A percentile compares a stretch with the other conserved stretches of the same genome.
Evolutionary conservation across 306 rosid genomes (phyloP).

Genomic region (Cyclanthera cordifolia): DNA sequence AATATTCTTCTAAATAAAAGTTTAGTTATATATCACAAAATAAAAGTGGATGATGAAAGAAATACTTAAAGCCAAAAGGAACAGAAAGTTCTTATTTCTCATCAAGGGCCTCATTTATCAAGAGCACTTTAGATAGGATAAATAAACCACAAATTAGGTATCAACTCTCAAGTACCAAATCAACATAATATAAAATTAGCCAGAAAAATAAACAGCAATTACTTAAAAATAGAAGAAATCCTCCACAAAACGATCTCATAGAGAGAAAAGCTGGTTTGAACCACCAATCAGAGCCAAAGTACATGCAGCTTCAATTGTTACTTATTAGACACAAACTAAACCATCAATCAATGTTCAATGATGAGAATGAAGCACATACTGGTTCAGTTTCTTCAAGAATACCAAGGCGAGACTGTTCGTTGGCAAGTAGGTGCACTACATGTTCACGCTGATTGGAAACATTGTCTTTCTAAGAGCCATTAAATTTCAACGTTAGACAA

Average conservation of each 20-base stretch:
- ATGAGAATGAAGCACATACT: slow-evolving; percentile 33
- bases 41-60: not conserved
- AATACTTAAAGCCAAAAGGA: not conserved
- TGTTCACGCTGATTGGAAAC: slow-evolving; percentile 87
- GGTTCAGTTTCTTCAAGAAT: slow-evolving; percentile 60
- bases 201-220: not conserved
- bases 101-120: not conserved
- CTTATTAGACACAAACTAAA: not conserved
- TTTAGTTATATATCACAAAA: not conserved
- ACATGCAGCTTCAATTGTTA: not conserved
- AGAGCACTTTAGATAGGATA: not conserved
- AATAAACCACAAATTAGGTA: not conserved
- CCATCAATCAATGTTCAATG: not conserved
- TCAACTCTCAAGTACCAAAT: slow-evolving; percentile 3
- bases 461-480: slow-evolving; percentile 65
- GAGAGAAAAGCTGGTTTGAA: not conserved
- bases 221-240: not conserved
- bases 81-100: not conserved
- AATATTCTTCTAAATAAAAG: too few species aligned
- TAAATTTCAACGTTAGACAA: slow-evolving; percentile 11
- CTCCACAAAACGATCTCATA: not conserved
- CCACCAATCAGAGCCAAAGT: not conserved
- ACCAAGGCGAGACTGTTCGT: slow-evolving; percentile 75
- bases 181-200: slow-evolving; percentile 6
- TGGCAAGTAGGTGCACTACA: slow-evolving; percentile 75